A percentile compares a stretch with the other conserved stretches of the same genome.
Evolutionary conservation across 1,139 yeast genomes (phyloP).

Genomic region (Pichia sp.): DNA sequence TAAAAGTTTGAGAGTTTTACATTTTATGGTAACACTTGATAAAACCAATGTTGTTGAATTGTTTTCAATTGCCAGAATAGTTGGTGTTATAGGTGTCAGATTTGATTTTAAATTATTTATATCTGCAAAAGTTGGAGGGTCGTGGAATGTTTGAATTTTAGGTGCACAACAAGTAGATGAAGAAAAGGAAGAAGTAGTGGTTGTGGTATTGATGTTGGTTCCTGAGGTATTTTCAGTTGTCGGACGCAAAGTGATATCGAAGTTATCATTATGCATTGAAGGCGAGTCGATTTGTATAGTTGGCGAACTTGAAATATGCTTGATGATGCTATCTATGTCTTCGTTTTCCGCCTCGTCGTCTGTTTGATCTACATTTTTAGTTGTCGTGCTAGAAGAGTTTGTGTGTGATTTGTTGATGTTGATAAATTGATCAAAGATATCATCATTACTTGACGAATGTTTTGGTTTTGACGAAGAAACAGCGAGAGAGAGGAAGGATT

Average conservation of each 20-base stretch:
- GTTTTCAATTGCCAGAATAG: not conserved
- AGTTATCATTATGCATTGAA: constrained; percentile 12
- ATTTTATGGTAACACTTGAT: not conserved
- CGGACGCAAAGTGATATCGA: not conserved
- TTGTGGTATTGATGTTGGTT: not conserved
- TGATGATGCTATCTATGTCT: constrained; percentile 9
- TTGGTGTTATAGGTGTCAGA: not conserved
- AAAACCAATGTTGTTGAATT: not conserved
- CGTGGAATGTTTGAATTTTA: constrained; percentile 2
- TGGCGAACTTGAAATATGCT: constrained; percentile 19
- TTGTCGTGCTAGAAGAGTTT: not conserved
- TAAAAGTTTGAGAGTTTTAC: constrained; percentile 9
- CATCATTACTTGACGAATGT: not conserved
- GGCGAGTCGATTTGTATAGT: constrained; percentile 22
- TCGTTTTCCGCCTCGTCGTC: constrained; percentile 5
- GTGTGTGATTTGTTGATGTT: not conserved
- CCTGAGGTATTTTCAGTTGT: not conserved
- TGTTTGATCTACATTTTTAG: not conserved
- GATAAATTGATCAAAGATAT: constrained; percentile 3
- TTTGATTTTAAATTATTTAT: not conserved
- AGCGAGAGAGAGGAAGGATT: no score
- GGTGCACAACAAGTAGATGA: not conserved
- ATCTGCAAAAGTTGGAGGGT: constrained; percentile 10
- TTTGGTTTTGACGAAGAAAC: not conserved
- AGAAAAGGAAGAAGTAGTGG: not conserved